Base-by-base conservation (phyloP, 129 eudicot genomes). In the Calendula officinalis region DNA sequence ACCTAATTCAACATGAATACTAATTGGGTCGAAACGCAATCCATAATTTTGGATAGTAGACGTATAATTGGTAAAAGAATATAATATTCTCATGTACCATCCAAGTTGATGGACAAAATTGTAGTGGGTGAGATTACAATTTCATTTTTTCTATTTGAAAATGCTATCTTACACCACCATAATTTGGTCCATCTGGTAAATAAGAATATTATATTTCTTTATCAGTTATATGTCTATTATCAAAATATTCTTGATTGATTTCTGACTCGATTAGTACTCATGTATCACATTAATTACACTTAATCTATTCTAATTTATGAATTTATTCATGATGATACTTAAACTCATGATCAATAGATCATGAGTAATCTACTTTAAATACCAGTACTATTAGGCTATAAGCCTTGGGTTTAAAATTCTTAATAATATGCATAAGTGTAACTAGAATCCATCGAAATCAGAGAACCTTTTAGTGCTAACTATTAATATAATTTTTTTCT, bases 81-180 rank as follows among this genome's bases (percentile, higher is more conserved):
- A 58, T 36, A 48, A 70, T 70, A 70, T 70, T 70, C 42, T 38
- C 42, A 11, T 67, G 45, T 67, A 11, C 62, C 74, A 47, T 57
- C 46, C 74, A 33, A 57, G 71, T 72, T 72, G 76, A 71, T 52
- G 61, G 61, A 56, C 13, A 9, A 9, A n/a, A 10, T 45, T 45
- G 16, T 45, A 6, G 4, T 45, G 16, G 50, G 16, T 22, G 30
- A 22, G 30, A 22, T 22, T 0, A 22, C 30, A 22, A 22, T 22
- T 22, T 22, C 30, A 22, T 22, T 22, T 22, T 22, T 22, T 22
- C n/a, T 22, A 22, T 22, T 22, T 22, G 30, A 22, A 22, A 22
- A 22, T 22, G 30, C 1, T 2, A 45, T 8, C 6, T 5, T 45
- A 9, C 13, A 11, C 49, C 49, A 8, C 14, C 49, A 44, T 44